phyloP scores from a whole-genome alignment of 2,329 filamentous ascomycete species.

The Drechslerella stenobrocha region DNA sequence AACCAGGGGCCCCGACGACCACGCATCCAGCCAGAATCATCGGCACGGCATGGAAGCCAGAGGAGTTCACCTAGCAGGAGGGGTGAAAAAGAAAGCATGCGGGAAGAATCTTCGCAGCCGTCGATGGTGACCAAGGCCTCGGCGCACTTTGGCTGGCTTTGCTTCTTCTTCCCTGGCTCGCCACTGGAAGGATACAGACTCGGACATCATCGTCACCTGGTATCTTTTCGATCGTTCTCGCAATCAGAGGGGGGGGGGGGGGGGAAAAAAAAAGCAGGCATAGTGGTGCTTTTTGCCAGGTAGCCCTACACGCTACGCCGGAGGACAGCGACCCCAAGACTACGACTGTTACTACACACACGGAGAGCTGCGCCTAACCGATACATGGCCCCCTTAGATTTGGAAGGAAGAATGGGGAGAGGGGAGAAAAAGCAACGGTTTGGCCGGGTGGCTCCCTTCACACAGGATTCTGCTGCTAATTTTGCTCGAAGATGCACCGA shows the following conservation, averaged over 20 bases:
- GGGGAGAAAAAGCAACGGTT: not conserved
- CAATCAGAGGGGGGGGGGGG: conserved; percentile 11
- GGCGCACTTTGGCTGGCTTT: conserved; percentile 22
- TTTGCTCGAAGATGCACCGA: conserved; percentile 39
- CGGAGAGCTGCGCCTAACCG: conserved; percentile 34
- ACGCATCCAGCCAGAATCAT: conserved; percentile 42
- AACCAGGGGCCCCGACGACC: conserved; percentile 30
- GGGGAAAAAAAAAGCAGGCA: conserved; percentile 24
- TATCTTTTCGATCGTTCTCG: conserved; percentile 30
- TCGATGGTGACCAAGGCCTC: conserved; percentile 48
- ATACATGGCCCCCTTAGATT: conserved; percentile 45
- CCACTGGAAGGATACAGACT: conserved; percentile 25
- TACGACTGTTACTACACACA: no score
- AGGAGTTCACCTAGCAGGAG: not conserved
- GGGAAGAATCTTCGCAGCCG: conserved; percentile 25
- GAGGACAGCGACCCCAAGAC: conserved; percentile 18
- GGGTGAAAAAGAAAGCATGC: conserved; percentile 38
- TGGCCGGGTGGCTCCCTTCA: conserved; percentile 6
- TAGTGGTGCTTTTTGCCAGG: conserved; percentile 11
- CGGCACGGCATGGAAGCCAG: conserved; percentile 33
- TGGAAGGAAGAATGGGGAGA: conserved; percentile 34
- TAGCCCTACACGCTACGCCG: conserved; percentile 34
- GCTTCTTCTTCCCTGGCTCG: conserved; percentile 38
- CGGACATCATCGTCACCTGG: conserved; percentile 42
- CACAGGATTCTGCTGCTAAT: conserved; percentile 48